These are phyloP conservation scores for Anthracocystis panici-leucophaei DNA, from an alignment of 1,284 basidiomycete species.

Conservation along the genomic window DNA sequence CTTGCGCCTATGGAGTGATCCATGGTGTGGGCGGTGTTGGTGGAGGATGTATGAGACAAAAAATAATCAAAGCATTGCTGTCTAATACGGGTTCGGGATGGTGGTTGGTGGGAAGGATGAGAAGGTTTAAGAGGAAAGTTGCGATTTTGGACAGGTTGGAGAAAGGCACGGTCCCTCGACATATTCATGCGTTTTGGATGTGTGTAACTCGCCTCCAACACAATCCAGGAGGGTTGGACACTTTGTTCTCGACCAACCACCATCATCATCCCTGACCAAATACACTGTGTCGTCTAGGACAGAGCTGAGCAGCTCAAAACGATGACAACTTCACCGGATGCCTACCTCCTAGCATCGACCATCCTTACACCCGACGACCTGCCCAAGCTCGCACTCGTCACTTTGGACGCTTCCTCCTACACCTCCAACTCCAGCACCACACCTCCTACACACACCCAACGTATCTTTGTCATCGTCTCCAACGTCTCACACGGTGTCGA, in stretches of 20 bases:
- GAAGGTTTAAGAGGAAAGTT: too few relatives aligned
- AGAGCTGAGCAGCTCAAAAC: neutral
- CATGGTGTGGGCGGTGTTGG: constrained; percentile 9
- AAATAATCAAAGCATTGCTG: constrained; percentile 5
- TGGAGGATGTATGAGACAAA: neutral
- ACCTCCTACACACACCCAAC: constrained; percentile 21
- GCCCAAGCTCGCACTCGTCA: constrained; percentile 50
- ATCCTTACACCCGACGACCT: constrained; percentile 47
- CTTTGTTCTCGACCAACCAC: too few relatives aligned
- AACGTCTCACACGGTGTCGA: constrained; percentile 40
- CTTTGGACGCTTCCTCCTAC: constrained; percentile 16
- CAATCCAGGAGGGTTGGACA: too few relatives aligned
- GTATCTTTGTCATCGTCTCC: constrained; percentile 53
- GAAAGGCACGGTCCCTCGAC: too few relatives aligned
- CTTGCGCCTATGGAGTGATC: constrained; percentile 14
- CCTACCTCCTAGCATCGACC: constrained; percentile 48
- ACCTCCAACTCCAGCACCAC: neutral
- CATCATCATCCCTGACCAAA: neutral
- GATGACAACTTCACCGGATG: constrained; percentile 33
- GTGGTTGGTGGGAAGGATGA: too few relatives aligned
- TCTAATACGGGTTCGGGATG: neutral
- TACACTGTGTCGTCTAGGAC: too few relatives aligned
- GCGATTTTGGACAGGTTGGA: too few relatives aligned
- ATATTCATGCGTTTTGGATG: too few relatives aligned
- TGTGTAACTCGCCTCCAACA: too few relatives aligned